Base-by-base conservation (phyloP, 176 grass and related monocot genomes). In the Thinopyrum elongatum region DNA sequence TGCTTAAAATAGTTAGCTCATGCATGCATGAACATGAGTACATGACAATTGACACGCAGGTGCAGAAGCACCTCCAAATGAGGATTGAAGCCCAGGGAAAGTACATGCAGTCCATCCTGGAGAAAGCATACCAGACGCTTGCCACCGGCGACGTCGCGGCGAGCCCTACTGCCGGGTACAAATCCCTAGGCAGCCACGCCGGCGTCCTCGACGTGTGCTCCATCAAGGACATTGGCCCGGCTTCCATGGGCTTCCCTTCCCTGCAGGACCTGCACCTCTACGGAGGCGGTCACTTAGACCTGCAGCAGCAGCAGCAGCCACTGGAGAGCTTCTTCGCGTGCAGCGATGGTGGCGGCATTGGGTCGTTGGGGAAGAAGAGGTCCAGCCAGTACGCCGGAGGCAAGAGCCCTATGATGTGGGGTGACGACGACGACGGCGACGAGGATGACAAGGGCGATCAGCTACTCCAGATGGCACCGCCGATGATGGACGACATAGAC, bases 41-140 rank as follows among this genome's bases (percentile, higher is more conserved):
- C 42, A 85, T 85, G 39, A 28, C 55, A 65, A 76, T 57, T 67
- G 27, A 15, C 25, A 75, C 82, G 88, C 89, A 97, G 95, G 95
- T 97, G 83, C 95, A 99, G 46, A 97, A 94, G 84, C 94, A 94
- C 55, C 92, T 99, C 23, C 97, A 99, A 67, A 99, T 99, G 85
- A 93, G 97, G 92, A 94, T 99, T 25, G 97, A 99, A 74, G 94
- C 97, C 51, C 94, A 99, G 91, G 92, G 94, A 1, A 99, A 92
- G 83, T 99, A 99, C 85, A 99, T 99, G 97, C 94, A 99, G 70
- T 93, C 92, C 41, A 99, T 99, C 83, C 81, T 99, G 69, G 90
- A 99, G 90, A 96, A 96, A 91, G 97, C 97, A 10, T 94, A 85
- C 57, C 93, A 98, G 81, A 92, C 87, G 21, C 80, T 94, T 34